Conservation (phyloP, 2,329 filamentous ascomycete genomes). For the Chrysoporthe cubensis region DNA sequence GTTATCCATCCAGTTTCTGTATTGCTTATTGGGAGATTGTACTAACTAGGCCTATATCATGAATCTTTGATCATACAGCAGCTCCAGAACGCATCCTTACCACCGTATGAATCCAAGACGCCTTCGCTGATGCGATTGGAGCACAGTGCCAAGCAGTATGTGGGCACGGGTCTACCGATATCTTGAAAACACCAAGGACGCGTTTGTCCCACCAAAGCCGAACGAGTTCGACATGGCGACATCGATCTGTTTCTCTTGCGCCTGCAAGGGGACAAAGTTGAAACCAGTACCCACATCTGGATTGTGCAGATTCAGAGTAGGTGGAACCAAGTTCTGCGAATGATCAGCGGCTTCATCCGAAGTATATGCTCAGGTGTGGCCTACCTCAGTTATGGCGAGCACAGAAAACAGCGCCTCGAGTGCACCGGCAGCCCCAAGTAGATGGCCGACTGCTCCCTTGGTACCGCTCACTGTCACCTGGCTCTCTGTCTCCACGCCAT, state of each 20-base stretch:
- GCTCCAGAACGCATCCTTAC: too few species aligned
- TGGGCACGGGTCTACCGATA: slow-evolving; percentile 10
- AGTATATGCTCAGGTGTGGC: slow-evolving; percentile 36
- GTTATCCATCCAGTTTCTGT: too few species aligned
- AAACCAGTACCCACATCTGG: slow-evolving; percentile 72
- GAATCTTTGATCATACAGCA: too few species aligned
- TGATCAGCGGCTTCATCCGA: slow-evolving; percentile 3
- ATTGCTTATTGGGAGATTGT: too few species aligned
- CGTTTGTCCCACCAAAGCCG: slow-evolving; percentile 96
- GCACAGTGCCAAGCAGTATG: not conserved
- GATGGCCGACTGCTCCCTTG: slow-evolving; percentile 89
- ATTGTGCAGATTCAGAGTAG: slow-evolving; percentile 80
- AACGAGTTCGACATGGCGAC: slow-evolving; percentile 93
- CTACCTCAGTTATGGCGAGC: slow-evolving; percentile 76
- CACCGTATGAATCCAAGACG: not conserved
- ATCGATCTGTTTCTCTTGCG: slow-evolving; percentile 72
- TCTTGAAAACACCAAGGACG: slow-evolving; percentile 74
- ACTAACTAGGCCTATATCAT: too few species aligned
- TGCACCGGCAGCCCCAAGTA: slow-evolving; percentile 88
- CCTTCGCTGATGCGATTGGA: not conserved
- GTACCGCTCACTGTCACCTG: slow-evolving; percentile 88
- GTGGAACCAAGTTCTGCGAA: slow-evolving; percentile 73
- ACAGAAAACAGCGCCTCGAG: slow-evolving; percentile 88
- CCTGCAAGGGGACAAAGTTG: slow-evolving; percentile 77
- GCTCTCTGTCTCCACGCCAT: slow-evolving; percentile 63